These are phyloP conservation scores for Boletellus deceptivus DNA, from an alignment of 1,284 basidiomycete genomes.

Conservation along the genomic window DNA sequence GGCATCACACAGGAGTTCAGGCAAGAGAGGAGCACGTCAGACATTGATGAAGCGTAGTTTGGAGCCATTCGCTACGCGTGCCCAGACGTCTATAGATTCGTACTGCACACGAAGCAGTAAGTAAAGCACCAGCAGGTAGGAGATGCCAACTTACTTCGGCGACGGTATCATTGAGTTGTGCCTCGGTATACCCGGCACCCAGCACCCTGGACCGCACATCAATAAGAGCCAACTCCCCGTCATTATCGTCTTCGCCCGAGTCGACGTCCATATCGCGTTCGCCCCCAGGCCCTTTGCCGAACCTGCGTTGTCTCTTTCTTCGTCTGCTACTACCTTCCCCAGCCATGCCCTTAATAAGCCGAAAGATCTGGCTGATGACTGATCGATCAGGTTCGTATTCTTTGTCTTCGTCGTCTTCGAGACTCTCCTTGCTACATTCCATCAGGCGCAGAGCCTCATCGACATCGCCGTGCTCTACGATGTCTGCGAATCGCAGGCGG, in stretches of 20 bases:
- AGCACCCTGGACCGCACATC: conserved; percentile 84
- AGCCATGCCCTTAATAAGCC: conserved; percentile 87
- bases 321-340: conserved; percentile 38
- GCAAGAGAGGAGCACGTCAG: conserved; percentile 6
- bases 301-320: conserved; percentile 42
- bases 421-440: conserved; percentile 92
- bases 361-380: conserved; percentile 79
- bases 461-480: conserved; percentile 85
- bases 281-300: conserved; percentile 67
- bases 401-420: conserved; percentile 77
- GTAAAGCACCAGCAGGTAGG: conserved; percentile 3
- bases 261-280: conserved; percentile 70
- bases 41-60: conserved; percentile 61
- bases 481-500: conserved; percentile 80
- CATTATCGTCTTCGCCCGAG: conserved; percentile 54
- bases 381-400: conserved; percentile 75
- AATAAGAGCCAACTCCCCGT: conserved; percentile 73
- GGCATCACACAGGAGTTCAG: neutral
- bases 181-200: conserved; percentile 87
- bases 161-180: conserved; percentile 83
- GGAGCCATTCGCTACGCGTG: conserved; percentile 72
- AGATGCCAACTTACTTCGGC: conserved; percentile 54
- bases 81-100: conserved; percentile 76
- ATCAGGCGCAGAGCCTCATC: conserved; percentile 97
- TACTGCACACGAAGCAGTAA: conserved; percentile 52